phyloP scores from a whole-genome alignment of 352 stramenopile species.

The Phytopythium oedochilum region DNA sequence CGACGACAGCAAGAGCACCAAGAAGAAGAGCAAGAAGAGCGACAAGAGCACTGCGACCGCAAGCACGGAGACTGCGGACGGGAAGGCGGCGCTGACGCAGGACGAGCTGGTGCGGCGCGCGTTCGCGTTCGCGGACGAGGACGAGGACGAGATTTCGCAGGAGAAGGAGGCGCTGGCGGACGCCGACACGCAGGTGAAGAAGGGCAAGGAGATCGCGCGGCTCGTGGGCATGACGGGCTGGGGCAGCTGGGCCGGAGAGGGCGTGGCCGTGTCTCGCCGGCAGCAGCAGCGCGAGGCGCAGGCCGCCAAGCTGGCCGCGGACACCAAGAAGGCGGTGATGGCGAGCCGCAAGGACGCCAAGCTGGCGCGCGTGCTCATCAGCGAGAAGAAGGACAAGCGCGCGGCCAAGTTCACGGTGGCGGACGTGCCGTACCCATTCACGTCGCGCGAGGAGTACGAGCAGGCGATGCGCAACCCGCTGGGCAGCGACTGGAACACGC shows the following conservation, averaged over 20 bases:
- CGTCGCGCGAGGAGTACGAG: conserved; percentile 96
- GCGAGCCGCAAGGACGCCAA: conserved; percentile 66
- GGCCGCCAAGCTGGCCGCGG: conserved; percentile 60
- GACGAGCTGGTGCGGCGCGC: conserved; percentile 93
- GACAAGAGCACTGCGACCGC: conserved; percentile 7
- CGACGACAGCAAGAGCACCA: conserved; percentile 10
- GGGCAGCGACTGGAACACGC: conserved; percentile 95
- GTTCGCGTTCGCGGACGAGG: conserved; percentile 92
- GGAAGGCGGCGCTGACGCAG: conserved; percentile 45
- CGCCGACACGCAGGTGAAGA: conserved; percentile 65
- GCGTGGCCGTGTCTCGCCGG: conserved; percentile 69
- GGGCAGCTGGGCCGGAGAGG: conserved; percentile 88
- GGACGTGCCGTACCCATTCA: conserved; percentile 98
- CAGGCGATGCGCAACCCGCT: conserved; percentile 93
- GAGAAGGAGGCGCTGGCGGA: conserved; percentile 87
- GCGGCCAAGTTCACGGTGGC: conserved; percentile 75
- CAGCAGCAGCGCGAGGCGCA: conserved; percentile 80
- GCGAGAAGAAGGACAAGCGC: conserved; percentile 90
- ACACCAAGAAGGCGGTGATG: conserved; percentile 72
- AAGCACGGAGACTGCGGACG: conserved; percentile 13
- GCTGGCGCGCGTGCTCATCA: conserved; percentile 72
- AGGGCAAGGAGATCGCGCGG: conserved; percentile 71
- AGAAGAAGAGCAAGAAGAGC: conserved; percentile 47
- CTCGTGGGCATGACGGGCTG: conserved; percentile 86
- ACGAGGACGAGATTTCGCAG: conserved; percentile 92